Evolutionary conservation across 2,329 filamentous ascomycete genomes (phyloP).

Genomic region (Penicillium italicum): DNA sequence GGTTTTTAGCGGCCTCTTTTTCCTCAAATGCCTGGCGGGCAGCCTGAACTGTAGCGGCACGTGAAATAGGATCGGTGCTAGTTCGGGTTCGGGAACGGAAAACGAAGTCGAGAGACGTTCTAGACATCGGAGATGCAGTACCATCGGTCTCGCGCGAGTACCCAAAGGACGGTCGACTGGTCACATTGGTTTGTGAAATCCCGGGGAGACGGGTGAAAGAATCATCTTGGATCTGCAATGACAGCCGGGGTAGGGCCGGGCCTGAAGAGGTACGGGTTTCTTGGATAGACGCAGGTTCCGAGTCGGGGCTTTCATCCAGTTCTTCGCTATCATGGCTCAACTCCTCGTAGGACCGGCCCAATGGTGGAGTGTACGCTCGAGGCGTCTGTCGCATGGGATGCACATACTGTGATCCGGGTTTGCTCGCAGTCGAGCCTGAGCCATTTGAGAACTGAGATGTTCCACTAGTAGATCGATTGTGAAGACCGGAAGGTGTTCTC

Average conservation of each 20-base stretch:
- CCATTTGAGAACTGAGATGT: constrained; percentile 52
- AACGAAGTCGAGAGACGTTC: constrained; percentile 56
- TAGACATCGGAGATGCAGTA: constrained; percentile 51
- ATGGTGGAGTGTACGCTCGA: constrained; percentile 52
- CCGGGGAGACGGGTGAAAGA: constrained; percentile 49
- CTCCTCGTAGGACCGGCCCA: constrained; percentile 48
- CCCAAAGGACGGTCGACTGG: constrained; percentile 46
- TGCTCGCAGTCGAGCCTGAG: constrained; percentile 45
- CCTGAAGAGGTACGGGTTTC: constrained; percentile 31
- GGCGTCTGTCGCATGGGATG: constrained; percentile 56
- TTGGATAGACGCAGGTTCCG: constrained; percentile 29
- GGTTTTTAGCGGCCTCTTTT: constrained; percentile 56
- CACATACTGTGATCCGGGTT: constrained; percentile 51
- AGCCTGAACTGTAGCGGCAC: constrained; percentile 55
- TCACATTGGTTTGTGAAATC: constrained; percentile 52
- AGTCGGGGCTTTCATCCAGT: constrained; percentile 46
- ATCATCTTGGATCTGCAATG: constrained; percentile 39
- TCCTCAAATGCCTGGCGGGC: constrained; percentile 57
- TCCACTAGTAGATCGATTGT: constrained; percentile 54
- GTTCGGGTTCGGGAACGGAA: constrained; percentile 50
- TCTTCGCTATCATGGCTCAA: constrained; percentile 48
- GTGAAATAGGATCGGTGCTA: constrained; percentile 52
- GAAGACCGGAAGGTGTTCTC: constrained; percentile 43
- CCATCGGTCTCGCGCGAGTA: constrained; percentile 52
- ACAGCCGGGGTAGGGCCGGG: constrained; percentile 28